These are phyloP conservation scores for Bauhinia variegata DNA, from an alignment of 306 rosid genomes.

Conservation along the genomic window DNA sequence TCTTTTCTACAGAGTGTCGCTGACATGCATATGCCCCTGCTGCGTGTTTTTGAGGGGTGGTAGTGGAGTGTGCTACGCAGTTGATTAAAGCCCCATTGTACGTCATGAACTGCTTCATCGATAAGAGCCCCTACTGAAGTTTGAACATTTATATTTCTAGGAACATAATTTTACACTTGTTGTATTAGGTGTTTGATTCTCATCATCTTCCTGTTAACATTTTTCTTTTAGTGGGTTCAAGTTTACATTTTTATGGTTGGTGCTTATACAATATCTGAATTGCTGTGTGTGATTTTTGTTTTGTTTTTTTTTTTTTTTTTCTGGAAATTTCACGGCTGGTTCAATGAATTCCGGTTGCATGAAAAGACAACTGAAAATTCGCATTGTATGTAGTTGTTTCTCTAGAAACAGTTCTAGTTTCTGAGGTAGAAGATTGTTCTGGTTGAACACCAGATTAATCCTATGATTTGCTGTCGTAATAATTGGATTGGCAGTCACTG, in stretches of 20 bases:
- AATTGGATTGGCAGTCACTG: too few species aligned
- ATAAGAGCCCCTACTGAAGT: conserved; percentile 69
- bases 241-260: background rate
- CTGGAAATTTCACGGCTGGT: background rate
- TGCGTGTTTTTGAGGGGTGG: conserved; percentile 74
- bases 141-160: background rate
- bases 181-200: background rate
- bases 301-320: too few species aligned
- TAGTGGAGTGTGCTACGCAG: conserved; percentile 78
- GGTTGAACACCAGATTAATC: background rate
- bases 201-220: background rate
- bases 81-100: conserved; percentile 82
- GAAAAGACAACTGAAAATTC: background rate
- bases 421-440: background rate
- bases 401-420: background rate
- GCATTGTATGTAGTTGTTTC: background rate
- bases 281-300: background rate
- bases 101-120: conserved; percentile 89
- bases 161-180: background rate
- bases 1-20: conserved; percentile 48
- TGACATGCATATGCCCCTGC: conserved; percentile 88
- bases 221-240: background rate
- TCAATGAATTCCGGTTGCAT: background rate
- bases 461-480: background rate
- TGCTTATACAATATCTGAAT: background rate